A percentile compares a stretch with the other conserved stretches of the same genome.
Conservation (phyloP, 1,284 basidiomycete species). For the Boletus mariae region DNA sequence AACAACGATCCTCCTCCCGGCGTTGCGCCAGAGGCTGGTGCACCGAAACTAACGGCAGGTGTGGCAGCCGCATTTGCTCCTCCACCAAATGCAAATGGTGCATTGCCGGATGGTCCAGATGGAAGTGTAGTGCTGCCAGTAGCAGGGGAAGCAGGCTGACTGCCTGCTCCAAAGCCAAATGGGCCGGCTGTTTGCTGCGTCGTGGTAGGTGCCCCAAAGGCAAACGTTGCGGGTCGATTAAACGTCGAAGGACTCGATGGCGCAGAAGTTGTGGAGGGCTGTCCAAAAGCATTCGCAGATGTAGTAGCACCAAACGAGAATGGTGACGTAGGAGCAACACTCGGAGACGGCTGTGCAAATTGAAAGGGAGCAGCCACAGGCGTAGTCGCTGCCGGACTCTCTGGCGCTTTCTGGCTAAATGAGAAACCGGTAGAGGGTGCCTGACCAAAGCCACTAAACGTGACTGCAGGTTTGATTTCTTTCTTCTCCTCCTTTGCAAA, state of each 20-base stretch:
- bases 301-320: constrained; percentile 47
- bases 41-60: constrained; percentile 40
- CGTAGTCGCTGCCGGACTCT: constrained; percentile 35
- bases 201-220: constrained; percentile 38
- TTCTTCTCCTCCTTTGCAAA: constrained; percentile 35
- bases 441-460: constrained; percentile 33
- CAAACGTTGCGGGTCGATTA: constrained; percentile 34
- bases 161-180: constrained; percentile 34
- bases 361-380: constrained; percentile 40
- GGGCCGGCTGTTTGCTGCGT: constrained; percentile 26
- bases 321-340: constrained; percentile 34
- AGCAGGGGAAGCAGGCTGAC: constrained; percentile 59
- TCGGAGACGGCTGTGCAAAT: constrained; percentile 41
- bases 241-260: constrained; percentile 52
- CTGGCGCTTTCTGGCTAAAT: constrained; percentile 34
- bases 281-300: constrained; percentile 43
- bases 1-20: constrained; percentile 42
- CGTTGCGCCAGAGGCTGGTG: constrained; percentile 32
- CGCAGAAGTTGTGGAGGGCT: constrained; percentile 39
- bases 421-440: constrained; percentile 30
- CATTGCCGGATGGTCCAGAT: constrained; percentile 40
- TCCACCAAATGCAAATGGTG: constrained; percentile 37
- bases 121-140: constrained; percentile 33
- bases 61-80: constrained; percentile 30
- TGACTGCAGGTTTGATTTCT: constrained; percentile 24